Conservation (phyloP, 768 basidiomycete genomes). For the Amanita brunnescens region DNA sequence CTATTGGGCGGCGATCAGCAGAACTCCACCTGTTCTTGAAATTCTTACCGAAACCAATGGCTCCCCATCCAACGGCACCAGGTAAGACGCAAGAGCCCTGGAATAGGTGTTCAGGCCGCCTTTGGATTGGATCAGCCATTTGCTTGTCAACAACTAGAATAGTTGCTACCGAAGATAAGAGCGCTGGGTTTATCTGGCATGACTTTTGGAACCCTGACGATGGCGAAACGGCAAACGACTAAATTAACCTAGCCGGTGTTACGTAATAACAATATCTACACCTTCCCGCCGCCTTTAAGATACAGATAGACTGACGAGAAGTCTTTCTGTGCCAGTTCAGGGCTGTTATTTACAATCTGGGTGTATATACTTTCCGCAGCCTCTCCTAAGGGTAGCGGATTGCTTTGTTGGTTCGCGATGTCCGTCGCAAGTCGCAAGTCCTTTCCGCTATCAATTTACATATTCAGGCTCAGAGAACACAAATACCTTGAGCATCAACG, state of each 20-base stretch:
- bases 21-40: background rate
- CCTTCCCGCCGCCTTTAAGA: conserved; percentile 21
- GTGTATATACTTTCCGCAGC: conserved; percentile 58
- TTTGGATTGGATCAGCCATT: conserved; percentile 20
- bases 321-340: conserved; percentile 60
- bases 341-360: conserved; percentile 40
- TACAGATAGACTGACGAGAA: conserved; percentile 77
- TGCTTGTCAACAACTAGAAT: background rate
- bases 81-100: conserved; percentile 55
- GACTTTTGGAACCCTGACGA: conserved; percentile 6
- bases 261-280: conserved; percentile 1
- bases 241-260: background rate
- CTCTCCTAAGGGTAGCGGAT: conserved; percentile 56
- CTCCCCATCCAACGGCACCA: conserved; percentile 62
- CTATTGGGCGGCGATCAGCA: conserved; percentile 26
- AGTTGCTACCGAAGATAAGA: conserved; percentile 60
- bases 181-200: conserved; percentile 48
- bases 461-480: background rate
- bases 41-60: conserved; percentile 60
- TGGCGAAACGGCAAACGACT: background rate
- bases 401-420: conserved; percentile 41
- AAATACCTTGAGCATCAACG: conserved; percentile 72
- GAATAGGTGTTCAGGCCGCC: conserved; percentile 80
- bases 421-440: conserved; percentile 78
- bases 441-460: conserved; percentile 25